phyloP scores from a whole-genome alignment of 2,329 filamentous ascomycete genomes.

The Dactylellina sp. region DNA sequence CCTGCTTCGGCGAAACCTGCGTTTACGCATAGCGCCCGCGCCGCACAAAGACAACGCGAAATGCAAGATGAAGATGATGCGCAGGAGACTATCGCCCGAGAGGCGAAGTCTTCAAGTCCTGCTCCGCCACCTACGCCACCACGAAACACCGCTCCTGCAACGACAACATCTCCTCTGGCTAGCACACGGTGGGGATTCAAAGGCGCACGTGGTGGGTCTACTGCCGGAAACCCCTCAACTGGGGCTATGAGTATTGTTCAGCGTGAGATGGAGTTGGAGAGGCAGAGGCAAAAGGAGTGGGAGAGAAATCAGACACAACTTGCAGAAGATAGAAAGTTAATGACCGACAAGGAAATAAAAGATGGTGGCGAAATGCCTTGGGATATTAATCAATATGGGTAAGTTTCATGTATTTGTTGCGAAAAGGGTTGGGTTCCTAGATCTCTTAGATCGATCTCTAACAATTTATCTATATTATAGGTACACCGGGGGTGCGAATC shows the following conservation, averaged over 20 bases:
- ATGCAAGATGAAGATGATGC: conserved; percentile 55
- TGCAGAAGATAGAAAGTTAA: conserved; percentile 49
- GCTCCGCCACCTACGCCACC: conserved; percentile 50
- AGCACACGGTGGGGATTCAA: conserved; percentile 52
- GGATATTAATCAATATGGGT: conserved; percentile 54
- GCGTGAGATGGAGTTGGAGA: conserved; percentile 82
- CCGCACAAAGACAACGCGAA: conserved; percentile 52
- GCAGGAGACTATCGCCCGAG: conserved; percentile 10
- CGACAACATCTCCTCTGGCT: conserved; percentile 39
- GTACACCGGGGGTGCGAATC: conserved; percentile 59
- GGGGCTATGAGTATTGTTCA: conserved; percentile 67
- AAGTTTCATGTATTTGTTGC: conserved; percentile 4
- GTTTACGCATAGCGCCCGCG: conserved; percentile 43
- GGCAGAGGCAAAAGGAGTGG: conserved; percentile 82
- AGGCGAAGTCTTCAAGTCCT: conserved; percentile 20
- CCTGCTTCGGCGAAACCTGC: conserved; percentile 19
- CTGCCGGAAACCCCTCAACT: conserved; percentile 10
- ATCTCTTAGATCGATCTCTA: background rate
- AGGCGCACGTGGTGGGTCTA: conserved; percentile 18
- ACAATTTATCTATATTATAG: conserved; percentile 21
- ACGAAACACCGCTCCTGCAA: conserved; percentile 24
- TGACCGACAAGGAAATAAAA: conserved; percentile 66
- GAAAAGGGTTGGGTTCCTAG: no score
- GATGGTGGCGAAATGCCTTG: conserved; percentile 42
- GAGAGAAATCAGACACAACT: conserved; percentile 75